phyloP scores from a whole-genome alignment of 257 asterid species.

The Capsicum baccatum region DNA sequence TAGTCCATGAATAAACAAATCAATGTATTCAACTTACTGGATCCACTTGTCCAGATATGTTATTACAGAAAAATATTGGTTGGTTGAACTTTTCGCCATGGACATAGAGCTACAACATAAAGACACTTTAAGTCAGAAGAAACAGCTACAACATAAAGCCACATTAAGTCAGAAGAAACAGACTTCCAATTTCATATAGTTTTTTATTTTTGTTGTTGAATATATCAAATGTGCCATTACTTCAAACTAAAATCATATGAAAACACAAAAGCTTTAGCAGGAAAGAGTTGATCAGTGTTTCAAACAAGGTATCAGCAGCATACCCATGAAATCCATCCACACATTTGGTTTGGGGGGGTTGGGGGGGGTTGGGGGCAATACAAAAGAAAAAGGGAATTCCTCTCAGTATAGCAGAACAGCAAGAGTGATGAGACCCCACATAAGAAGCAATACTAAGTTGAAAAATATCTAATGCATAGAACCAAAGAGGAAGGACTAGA shows the following conservation, averaged over 20 bases:
- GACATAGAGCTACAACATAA: constrained; percentile 69
- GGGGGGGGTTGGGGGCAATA: too few species aligned
- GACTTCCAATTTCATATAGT: neutral
- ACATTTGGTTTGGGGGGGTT: too few species aligned
- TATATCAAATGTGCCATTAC: neutral
- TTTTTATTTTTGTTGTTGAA: neutral
- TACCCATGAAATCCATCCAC: constrained; percentile 3
- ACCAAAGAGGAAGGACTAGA: neutral
- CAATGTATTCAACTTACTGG: constrained; percentile 58
- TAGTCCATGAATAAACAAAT: neutral
- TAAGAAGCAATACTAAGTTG: neutral
- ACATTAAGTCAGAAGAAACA: neutral
- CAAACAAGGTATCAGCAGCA: neutral
- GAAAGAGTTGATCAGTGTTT: neutral
- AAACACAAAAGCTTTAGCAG: neutral
- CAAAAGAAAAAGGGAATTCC: neutral
- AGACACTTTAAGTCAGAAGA: neutral
- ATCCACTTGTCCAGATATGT: constrained; percentile 76
- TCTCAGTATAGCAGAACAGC: neutral
- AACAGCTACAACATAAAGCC: constrained; percentile 49
- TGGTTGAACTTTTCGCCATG: constrained; percentile 83
- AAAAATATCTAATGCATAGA: neutral
- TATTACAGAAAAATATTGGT: constrained; percentile 90
- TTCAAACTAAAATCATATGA: constrained; percentile 9
- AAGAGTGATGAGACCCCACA: neutral